Evolutionary conservation across 163 green algal species (phyloP).

Genomic region (Prototheca cutis): DNA sequence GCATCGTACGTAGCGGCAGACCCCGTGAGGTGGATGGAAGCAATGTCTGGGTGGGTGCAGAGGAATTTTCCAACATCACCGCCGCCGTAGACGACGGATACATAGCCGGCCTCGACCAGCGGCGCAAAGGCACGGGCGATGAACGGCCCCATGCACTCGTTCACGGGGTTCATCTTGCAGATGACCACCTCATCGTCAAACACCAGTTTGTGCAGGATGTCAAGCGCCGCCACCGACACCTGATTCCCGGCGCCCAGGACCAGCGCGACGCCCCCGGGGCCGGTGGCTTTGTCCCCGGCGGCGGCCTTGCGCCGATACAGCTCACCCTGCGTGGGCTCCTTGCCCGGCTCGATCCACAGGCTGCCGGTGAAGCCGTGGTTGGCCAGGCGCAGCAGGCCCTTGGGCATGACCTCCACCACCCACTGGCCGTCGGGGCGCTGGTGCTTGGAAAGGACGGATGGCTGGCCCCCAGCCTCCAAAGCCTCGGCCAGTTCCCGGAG

Average conservation of each 20-base stretch:
- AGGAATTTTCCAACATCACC: conserved; percentile 40
- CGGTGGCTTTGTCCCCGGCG: conserved; percentile 1
- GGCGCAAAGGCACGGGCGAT: conserved; percentile 42
- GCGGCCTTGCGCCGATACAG: conserved; percentile 37
- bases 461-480: conserved; percentile 28
- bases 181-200: conserved; percentile 19
- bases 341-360: conserved; percentile 63
- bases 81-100: conserved; percentile 67
- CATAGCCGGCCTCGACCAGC: conserved; percentile 49
- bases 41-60: conserved; percentile 31
- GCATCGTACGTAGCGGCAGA: conserved; percentile 61
- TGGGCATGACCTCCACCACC: conserved; percentile 42
- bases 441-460: conserved; percentile 6
- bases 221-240: conserved; percentile 46
- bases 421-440: conserved; percentile 32
- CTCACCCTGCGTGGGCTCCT: conserved; percentile 38
- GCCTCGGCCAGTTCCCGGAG: conserved; percentile 40
- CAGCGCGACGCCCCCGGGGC: conserved; percentile 33
- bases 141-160: conserved; percentile 46
- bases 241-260: conserved; percentile 69
- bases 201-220: conserved; percentile 77
- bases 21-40: conserved; percentile 68
- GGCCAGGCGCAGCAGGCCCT: conserved; percentile 33
- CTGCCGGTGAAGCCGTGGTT: conserved; percentile 52
- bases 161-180: conserved; percentile 81